Conservation (phyloP, 2,329 filamentous ascomycete genomes). For the Xylaria sp. region DNA sequence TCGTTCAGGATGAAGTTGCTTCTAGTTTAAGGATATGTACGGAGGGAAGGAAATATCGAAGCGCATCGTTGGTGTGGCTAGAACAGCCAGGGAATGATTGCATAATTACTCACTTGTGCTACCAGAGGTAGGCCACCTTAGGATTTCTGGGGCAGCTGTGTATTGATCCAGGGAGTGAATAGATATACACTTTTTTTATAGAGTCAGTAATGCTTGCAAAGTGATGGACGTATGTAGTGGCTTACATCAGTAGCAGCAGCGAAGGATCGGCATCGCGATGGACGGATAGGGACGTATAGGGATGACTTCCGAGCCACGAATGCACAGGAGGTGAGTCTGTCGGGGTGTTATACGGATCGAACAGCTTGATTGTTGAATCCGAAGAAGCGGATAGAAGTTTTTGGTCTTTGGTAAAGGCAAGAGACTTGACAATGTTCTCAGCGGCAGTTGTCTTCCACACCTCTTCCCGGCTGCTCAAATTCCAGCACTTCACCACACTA, state of each 20-base stretch:
- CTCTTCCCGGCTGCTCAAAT: conserved; percentile 38
- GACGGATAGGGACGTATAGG: conserved; percentile 83
- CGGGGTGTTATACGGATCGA: conserved; percentile 81
- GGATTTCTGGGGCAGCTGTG: conserved; percentile 78
- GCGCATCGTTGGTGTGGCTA: too few species aligned
- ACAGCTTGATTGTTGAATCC: conserved; percentile 88
- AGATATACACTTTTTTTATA: conserved; percentile 72
- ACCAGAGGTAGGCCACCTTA: conserved; percentile 85
- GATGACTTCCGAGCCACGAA: conserved; percentile 82
- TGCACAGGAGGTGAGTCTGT: conserved; percentile 73
- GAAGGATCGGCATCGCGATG: conserved; percentile 80
- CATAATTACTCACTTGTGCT: conserved; percentile 66
- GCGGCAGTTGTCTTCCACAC: conserved; percentile 90
- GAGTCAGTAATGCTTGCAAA: conserved; percentile 1
- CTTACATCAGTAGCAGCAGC: conserved; percentile 65
- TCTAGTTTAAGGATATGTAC: neutral
- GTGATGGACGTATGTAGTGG: neutral
- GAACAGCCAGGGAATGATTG: neutral
- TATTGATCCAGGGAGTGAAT: conserved; percentile 88
- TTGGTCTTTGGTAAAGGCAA: conserved; percentile 86
- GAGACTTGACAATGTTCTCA: conserved; percentile 89
- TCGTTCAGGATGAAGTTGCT: neutral
- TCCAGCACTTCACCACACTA: conserved; percentile 69
- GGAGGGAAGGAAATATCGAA: neutral
- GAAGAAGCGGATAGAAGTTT: conserved; percentile 86